Conservation (phyloP, 208 protist species). For the Wallacemonas sp. region DNA sequence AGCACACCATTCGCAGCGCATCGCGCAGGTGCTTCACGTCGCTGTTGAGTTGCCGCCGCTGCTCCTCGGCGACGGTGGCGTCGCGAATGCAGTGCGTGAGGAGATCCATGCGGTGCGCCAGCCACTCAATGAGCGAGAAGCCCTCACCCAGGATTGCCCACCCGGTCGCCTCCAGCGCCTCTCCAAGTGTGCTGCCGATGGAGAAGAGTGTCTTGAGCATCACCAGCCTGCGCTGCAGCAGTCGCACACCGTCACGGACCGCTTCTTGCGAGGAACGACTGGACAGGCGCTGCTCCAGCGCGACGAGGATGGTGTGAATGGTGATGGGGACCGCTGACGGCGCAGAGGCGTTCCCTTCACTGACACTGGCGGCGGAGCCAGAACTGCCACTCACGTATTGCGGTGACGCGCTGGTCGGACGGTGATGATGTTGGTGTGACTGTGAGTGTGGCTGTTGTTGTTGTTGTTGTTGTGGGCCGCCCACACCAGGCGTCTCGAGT, state of each 20-base stretch:
- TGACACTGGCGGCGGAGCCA: no score
- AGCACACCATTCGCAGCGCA: slow-evolving; percentile 51
- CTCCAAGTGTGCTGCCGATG: slow-evolving; percentile 50
- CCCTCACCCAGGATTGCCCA: slow-evolving; percentile 53
- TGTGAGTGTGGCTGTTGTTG: no score
- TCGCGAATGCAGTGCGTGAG: slow-evolving; percentile 37
- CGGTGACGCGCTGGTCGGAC: no score
- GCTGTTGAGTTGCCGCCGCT: slow-evolving; percentile 37
- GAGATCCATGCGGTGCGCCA: slow-evolving; percentile 37
- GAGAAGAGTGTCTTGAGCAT: slow-evolving; percentile 63
- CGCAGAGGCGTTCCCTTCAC: no score
- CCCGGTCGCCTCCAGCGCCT: slow-evolving; percentile 34
- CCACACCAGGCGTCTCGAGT: neutral
- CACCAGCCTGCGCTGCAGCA: slow-evolving; percentile 51
- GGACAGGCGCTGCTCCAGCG: slow-evolving; percentile 2
- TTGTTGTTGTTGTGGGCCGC: no score
- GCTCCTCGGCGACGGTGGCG: slow-evolving; percentile 26
- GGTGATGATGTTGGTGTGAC: no score
- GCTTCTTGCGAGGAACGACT: slow-evolving; percentile 13
- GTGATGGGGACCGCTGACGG: neutral
- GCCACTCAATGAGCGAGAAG: slow-evolving; percentile 42
- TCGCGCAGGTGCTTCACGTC: slow-evolving; percentile 59
- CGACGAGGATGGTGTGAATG: neutral
- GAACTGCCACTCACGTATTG: no score
- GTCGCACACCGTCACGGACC: slow-evolving; percentile 17